Conservation (phyloP, 192 early-diverging fungal genomes). For the Backusella circina region DNA sequence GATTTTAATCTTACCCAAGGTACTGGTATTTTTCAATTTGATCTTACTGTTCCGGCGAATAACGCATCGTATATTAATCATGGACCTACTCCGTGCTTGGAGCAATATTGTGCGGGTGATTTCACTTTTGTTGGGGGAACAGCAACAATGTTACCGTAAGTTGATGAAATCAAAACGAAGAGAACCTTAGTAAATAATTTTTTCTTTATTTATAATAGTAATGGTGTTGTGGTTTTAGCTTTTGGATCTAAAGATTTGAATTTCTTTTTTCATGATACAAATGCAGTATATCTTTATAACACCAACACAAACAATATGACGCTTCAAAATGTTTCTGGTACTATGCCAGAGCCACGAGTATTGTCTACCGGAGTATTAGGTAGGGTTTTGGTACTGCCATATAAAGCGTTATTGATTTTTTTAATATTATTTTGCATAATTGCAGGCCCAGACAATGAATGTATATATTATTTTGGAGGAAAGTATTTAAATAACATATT, state of each 20-base stretch:
- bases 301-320: not conserved
- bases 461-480: conserved; percentile 4
- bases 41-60: not conserved
- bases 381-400: not conserved
- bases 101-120: not conserved
- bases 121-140: not conserved
- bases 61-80: not conserved
- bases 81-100: not conserved
- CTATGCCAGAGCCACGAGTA: not conserved
- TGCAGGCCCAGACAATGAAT: not conserved
- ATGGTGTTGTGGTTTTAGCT: not conserved
- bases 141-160: not conserved
- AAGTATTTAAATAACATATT: not conserved
- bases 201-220: not conserved
- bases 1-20: not conserved
- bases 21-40: too few species aligned
- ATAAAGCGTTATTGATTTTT: not conserved
- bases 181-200: not conserved
- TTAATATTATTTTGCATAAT: not conserved
- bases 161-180: not conserved
- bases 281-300: not conserved
- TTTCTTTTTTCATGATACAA: not conserved
- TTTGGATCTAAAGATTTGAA: not conserved
- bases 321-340: not conserved
- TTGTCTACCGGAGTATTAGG: not conserved